phyloP scores from a whole-genome alignment of 202 grass and related monocot species.

The Brachypodium distachyon region DNA sequence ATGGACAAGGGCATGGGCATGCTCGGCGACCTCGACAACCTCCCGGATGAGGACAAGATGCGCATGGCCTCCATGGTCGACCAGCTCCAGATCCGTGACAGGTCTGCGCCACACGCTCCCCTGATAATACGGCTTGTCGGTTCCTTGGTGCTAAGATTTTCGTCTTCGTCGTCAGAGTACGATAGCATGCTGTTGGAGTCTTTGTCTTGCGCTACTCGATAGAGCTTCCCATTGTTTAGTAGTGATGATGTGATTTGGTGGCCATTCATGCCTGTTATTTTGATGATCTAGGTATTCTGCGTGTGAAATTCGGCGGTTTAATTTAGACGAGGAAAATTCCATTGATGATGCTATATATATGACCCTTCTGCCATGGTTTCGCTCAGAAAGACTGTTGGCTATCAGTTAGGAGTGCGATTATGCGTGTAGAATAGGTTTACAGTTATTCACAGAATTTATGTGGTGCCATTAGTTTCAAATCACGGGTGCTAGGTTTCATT shows the following conservation, averaged over 20 bases:
- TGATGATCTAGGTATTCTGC: not conserved
- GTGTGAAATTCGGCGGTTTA: not conserved
- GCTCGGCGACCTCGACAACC: constrained; percentile 71
- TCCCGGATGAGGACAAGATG: constrained; percentile 86
- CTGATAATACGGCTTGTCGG: not conserved
- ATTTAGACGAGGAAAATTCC: not conserved
- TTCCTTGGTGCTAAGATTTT: not conserved
- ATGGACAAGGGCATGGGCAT: constrained; percentile 96
- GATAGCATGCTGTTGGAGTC: not conserved
- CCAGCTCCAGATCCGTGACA: constrained; percentile 93
- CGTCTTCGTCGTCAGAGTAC: not conserved
- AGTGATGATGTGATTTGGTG: not conserved
- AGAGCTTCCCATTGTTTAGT: too few relatives aligned
- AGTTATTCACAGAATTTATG: not conserved
- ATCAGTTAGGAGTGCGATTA: not conserved
- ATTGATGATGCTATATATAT: not conserved
- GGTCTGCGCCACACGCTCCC: constrained; percentile 20
- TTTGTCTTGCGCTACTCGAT: not conserved
- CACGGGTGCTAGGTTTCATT: not conserved
- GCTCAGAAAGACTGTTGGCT: not conserved
- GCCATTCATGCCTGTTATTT: not conserved
- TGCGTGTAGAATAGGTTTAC: not conserved
- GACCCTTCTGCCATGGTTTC: not conserved
- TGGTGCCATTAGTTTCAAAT: not conserved
- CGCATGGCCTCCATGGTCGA: constrained; percentile 91